Percentiles rank a stretch among this genome's conserved stretches.
phyloP scores from a whole-genome alignment of 2,329 filamentous ascomycete genomes.

The Nemania sp. region DNA sequence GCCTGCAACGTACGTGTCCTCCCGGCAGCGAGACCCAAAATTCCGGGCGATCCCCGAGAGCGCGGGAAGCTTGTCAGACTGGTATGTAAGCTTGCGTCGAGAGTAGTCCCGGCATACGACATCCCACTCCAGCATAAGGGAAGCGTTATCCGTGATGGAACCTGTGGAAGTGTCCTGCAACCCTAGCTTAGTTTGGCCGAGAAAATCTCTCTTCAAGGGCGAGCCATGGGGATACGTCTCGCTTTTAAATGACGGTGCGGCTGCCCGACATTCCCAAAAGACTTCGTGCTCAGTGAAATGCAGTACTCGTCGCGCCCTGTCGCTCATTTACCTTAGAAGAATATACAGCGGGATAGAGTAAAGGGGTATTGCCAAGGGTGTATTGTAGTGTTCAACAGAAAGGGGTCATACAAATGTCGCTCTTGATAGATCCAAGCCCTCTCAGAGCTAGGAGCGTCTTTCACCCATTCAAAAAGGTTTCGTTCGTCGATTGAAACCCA shows the following conservation, averaged over 20 bases:
- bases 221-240: constrained; percentile 11
- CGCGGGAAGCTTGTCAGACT: constrained; percentile 8
- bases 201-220: constrained; percentile 1
- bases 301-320: constrained; percentile 8
- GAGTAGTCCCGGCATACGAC: constrained; percentile 5
- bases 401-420: constrained; percentile 6
- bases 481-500: constrained; percentile 14
- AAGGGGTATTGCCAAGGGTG: no score
- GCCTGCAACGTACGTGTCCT: constrained; percentile 8
- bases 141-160: no score
- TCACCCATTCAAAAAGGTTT: constrained; percentile 15
- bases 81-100: constrained; percentile 6
- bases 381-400: background rate
- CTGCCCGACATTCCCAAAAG: constrained; percentile 12
- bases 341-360: no score
- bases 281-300: constrained; percentile 17
- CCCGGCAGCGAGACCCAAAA: constrained; percentile 7
- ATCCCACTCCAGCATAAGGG: constrained; percentile 1
- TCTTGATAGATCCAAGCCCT: constrained; percentile 17
- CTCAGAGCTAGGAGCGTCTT: constrained; percentile 1
- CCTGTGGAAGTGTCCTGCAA: background rate
- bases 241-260: constrained; percentile 9
- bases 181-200: constrained; percentile 4
- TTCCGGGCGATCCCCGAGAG: constrained; percentile 9
- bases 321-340: background rate